Evolutionary conservation across 345 rosid genomes (phyloP).

Genomic region (Boechera stricta): DNA sequence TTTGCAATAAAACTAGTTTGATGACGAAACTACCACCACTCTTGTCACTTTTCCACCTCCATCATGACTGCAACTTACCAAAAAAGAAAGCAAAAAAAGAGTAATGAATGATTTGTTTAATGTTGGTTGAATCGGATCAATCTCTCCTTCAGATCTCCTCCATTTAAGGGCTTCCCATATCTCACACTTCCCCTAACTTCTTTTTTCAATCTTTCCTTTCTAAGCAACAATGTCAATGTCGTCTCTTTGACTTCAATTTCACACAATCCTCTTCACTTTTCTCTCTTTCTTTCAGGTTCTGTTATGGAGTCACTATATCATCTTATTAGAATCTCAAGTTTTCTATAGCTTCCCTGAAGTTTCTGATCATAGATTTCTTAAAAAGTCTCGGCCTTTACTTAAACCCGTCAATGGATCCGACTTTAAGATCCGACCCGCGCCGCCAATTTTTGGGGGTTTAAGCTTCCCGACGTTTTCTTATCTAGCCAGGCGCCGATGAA

Average conservation of each 20-base stretch:
- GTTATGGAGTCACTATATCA: neutral
- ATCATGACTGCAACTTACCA: neutral
- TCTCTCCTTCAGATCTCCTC: neutral
- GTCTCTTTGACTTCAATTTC: constrained; percentile 32
- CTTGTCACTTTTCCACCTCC: neutral
- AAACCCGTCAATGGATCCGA: constrained; percentile 49
- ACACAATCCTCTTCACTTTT: neutral
- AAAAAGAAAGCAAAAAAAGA: neutral
- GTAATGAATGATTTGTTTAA: constrained; percentile 4
- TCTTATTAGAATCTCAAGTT: neutral
- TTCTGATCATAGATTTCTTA: neutral
- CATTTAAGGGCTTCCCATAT: constrained; percentile 1
- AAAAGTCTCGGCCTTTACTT: neutral
- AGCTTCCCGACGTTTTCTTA: constrained; percentile 11
- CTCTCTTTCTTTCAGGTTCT: neutral
- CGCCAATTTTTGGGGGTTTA: constrained; percentile 37
- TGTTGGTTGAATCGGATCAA: neutral
- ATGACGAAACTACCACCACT: too few species aligned
- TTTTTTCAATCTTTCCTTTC: neutral
- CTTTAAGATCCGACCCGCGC: constrained; percentile 37
- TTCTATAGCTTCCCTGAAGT: neutral
- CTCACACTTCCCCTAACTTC: neutral
- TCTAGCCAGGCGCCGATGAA: constrained; percentile 54
- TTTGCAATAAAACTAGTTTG: too few species aligned
- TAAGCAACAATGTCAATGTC: constrained; percentile 16